Evolutionary conservation across 192 early-diverging fungal genomes (phyloP).

Genomic region (Haplosporangium gracile): DNA sequence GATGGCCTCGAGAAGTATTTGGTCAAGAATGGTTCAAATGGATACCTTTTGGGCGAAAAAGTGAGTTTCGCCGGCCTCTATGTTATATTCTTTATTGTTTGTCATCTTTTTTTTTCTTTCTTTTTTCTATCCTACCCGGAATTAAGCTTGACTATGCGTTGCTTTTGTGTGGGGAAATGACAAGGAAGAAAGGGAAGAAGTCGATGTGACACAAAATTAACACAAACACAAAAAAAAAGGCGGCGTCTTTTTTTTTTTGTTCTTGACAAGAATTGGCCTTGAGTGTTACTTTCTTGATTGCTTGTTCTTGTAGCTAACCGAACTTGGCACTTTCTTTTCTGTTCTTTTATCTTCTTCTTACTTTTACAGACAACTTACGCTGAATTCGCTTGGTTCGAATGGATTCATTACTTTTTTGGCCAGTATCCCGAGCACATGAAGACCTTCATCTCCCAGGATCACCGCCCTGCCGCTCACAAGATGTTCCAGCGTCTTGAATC

Average conservation of each 20-base stretch:
- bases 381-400: conserved; percentile 43
- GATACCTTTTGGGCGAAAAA: conserved; percentile 40
- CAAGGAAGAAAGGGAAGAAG: too few relatives aligned
- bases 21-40: conserved; percentile 44
- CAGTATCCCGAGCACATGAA: conserved; percentile 37
- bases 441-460: conserved; percentile 21
- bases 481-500: conserved; percentile 29
- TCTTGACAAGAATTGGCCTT: too few relatives aligned
- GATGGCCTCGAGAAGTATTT: conserved; percentile 42
- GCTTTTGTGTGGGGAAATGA: too few relatives aligned
- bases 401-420: conserved; percentile 22
- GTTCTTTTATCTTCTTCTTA: not conserved
- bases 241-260: too few relatives aligned
- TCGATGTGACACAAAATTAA: too few relatives aligned
- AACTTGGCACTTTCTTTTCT: too few relatives aligned
- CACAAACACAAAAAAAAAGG: too few relatives aligned
- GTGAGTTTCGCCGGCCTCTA: conserved; percentile 12
- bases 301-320: not conserved
- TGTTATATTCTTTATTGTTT: not conserved
- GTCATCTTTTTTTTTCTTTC: not conserved
- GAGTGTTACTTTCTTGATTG: too few relatives aligned
- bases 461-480: conserved; percentile 33
- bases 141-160: not conserved
- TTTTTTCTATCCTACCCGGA: not conserved
- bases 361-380: conserved; percentile 31